phyloP scores from a whole-genome alignment of 345 rosid genomes.

The Moricandia arvensis region DNA sequence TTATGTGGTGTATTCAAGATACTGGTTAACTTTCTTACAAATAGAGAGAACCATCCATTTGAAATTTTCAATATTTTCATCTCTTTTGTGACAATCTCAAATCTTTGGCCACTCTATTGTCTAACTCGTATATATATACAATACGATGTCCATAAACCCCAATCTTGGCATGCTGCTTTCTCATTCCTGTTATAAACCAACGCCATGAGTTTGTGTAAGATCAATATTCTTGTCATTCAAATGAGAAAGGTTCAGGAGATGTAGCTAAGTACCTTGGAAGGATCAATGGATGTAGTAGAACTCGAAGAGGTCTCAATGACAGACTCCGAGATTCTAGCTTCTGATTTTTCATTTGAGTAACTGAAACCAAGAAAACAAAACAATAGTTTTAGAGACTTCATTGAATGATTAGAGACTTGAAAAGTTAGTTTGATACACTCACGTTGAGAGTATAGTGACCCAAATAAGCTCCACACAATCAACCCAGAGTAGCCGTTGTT shows the following conservation, averaged over 20 bases:
- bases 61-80: conserved; percentile 14
- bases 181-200: conserved; percentile 33
- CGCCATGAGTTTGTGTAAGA: background rate
- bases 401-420: background rate
- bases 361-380: conserved; percentile 35
- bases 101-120: conserved; percentile 19
- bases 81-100: conserved; percentile 8
- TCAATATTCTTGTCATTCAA: background rate
- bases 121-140: conserved; percentile 27
- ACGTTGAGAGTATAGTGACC: conserved; percentile 99
- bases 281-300: conserved; percentile 36
- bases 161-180: background rate
- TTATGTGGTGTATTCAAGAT: background rate
- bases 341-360: conserved; percentile 91
- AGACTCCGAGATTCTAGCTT: conserved; percentile 62
- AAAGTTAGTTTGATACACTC: conserved; percentile 34
- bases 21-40: background rate
- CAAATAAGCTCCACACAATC: conserved; percentile 94
- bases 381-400: background rate
- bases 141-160: background rate
- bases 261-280: conserved; percentile 52
- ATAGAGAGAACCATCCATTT: conserved; percentile 10
- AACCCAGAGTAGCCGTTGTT: conserved; percentile 97
- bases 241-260: background rate
- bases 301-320: conserved; percentile 45